Evolutionary conservation across 257 asterid species (phyloP).

Genomic region (Echites panduratus): DNA sequence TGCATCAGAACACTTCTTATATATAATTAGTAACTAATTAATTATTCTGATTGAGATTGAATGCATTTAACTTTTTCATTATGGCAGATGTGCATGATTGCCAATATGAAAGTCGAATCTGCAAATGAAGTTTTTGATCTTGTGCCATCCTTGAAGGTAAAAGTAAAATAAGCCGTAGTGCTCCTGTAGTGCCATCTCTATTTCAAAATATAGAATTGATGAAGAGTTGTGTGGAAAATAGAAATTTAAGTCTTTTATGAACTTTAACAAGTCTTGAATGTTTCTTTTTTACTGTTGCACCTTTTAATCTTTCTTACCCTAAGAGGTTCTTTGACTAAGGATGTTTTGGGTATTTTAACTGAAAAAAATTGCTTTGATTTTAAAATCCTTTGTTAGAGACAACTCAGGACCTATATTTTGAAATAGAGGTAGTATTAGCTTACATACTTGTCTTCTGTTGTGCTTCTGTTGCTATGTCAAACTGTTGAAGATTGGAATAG

Average conservation of each 20-base stretch:
- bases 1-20: constrained; percentile 13
- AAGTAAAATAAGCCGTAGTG: background rate
- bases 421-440: background rate
- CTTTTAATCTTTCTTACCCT: no score
- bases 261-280: no score
- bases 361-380: no score
- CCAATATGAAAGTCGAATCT: constrained; percentile 64
- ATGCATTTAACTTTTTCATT: constrained; percentile 18
- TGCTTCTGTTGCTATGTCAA: background rate
- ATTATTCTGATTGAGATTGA: constrained; percentile 8
- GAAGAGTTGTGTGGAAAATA: no score
- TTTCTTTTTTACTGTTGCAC: no score
- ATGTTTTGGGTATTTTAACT: no score
- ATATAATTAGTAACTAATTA: background rate
- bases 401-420: no score
- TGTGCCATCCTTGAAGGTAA: constrained; percentile 77
- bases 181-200: background rate
- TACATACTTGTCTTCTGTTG: constrained; percentile 15
- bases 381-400: no score
- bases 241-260: no score
- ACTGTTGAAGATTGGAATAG: constrained; percentile 2
- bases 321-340: no score
- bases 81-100: constrained; percentile 73
- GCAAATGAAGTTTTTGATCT: constrained; percentile 84
- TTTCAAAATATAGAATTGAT: no score